Percentiles rank a stretch among this genome's conserved stretches.
Evolutionary conservation across 768 basidiomycete genomes (phyloP).

Genomic region (Suillus weaverae): DNA sequence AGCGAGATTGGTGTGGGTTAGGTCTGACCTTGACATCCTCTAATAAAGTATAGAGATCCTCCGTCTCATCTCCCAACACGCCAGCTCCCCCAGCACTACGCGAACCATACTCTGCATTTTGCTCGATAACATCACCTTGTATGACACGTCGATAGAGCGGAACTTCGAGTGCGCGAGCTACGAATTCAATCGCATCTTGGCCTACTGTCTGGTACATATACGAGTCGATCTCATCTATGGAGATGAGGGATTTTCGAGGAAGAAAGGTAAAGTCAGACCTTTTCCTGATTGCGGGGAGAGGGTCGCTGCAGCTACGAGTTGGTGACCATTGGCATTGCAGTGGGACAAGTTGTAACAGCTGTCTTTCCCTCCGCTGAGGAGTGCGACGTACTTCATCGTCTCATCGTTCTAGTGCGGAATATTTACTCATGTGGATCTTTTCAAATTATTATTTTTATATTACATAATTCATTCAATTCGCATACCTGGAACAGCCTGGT

Average conservation of each 20-base stretch:
- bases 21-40: constrained; percentile 69
- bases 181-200: constrained; percentile 85
- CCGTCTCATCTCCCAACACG: constrained; percentile 87
- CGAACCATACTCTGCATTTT: constrained; percentile 84
- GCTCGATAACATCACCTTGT: constrained; percentile 75
- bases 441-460: no score
- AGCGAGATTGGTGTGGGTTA: neutral
- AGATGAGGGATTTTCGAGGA: constrained; percentile 12
- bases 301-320: constrained; percentile 85
- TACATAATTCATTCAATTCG: no score
- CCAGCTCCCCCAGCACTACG: constrained; percentile 51
- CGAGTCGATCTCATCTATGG: constrained; percentile 95
- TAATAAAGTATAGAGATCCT: constrained; percentile 81
- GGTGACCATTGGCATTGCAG: constrained; percentile 82
- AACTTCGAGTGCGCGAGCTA: constrained; percentile 81
- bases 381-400: constrained; percentile 86
- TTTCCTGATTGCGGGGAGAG: constrained; percentile 81
- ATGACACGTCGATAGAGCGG: constrained; percentile 86
- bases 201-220: constrained; percentile 99
- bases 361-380: constrained; percentile 98
- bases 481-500: no score
- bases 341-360: constrained; percentile 95
- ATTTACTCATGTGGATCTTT: no score
- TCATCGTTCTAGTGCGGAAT: no score
- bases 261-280: constrained; percentile 50